These are phyloP conservation scores for Xylaria palmicola DNA, from an alignment of 495 filamentous ascomycete genomes.

Conservation along the genomic window DNA sequence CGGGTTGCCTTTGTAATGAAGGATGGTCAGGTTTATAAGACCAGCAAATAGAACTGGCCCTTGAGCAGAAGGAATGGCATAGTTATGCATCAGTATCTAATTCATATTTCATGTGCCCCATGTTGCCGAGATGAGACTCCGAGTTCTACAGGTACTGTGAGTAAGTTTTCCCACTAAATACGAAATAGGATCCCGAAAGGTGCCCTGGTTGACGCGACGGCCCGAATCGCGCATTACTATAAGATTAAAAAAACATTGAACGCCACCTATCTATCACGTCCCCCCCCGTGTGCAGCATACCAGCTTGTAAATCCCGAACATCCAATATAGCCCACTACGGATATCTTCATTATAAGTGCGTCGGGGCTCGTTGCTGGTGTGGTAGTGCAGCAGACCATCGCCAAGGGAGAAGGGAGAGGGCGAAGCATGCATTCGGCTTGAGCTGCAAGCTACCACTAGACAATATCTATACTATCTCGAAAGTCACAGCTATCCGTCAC, in stretches of 20 bases:
- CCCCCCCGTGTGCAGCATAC: no score
- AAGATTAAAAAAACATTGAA: background rate
- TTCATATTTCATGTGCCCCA: no score
- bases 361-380: conserved; percentile 54
- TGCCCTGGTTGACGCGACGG: background rate
- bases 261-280: no score
- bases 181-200: background rate
- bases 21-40: conserved; percentile 46
- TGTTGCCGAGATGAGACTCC: no score
- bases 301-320: background rate
- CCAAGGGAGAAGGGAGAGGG: conserved; percentile 42
- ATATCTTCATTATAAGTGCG: conserved; percentile 35
- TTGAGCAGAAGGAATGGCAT: no score
- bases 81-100: no score
- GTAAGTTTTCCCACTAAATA: no score
- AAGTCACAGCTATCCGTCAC: conserved; percentile 45
- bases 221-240: background rate
- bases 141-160: no score
- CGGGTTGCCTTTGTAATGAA: conserved; percentile 55
- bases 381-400: conserved; percentile 47
- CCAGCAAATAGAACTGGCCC: background rate
- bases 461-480: conserved; percentile 30
- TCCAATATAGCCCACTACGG: background rate
- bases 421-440: conserved; percentile 50
- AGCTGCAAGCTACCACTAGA: conserved; percentile 41